Evolutionary conservation across 768 basidiomycete genomes (phyloP), one percentile per base, ranked within the genome.

Genomic region (Auricularia heimuer): DNA sequence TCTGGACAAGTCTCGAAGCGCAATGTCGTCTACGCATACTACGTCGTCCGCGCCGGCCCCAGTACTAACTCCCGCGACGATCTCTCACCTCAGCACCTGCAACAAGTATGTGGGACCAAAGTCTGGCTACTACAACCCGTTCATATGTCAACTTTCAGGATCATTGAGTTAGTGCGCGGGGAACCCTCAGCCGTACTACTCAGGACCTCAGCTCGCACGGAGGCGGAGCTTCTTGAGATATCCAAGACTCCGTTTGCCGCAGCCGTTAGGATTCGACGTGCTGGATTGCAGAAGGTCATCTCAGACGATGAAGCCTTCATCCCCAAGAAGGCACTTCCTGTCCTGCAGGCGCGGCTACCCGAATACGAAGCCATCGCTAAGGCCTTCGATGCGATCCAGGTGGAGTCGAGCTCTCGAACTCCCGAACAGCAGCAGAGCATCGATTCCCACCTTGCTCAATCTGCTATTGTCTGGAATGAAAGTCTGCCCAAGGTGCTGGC

Each of bases 1-100:
- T 72, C 79, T 95, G 56, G 92, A 94, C 77, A 87, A 87, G 73
- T 91, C 92, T 14, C 85, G 93, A 58, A 90, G 86, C 1, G 74
- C 82, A 14, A 75, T 80, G 64, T 90, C 89, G 8, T 82, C 79
- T 54, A 87, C 88, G 3, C 82, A 85, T 68, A 87, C 90, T 3
- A 88, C 85, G 2, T 89, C 89, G 0, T 71, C 76, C 12, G 84
- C 87, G 1, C 92, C 92, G 0, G 89, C 92, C 0, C 90, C 91
- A 0, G 78, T 83, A 0, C 78, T 94, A 29, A 80, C 87, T 18
- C 92, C 92, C 1, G 91, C 92, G 1, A 93, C 92, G 3, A 84
- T 93, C 83, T 87, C 70, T 75, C 78, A 63, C 73, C 77, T 69
- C 67, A 18, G 54, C 62, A 29, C 29, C 24, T 60, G n/a, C n/a